Evolutionary conservation across 139 green algal species (phyloP), one percentile per base, ranked within the genome.

Genomic region (Chlorella sp.): DNA sequence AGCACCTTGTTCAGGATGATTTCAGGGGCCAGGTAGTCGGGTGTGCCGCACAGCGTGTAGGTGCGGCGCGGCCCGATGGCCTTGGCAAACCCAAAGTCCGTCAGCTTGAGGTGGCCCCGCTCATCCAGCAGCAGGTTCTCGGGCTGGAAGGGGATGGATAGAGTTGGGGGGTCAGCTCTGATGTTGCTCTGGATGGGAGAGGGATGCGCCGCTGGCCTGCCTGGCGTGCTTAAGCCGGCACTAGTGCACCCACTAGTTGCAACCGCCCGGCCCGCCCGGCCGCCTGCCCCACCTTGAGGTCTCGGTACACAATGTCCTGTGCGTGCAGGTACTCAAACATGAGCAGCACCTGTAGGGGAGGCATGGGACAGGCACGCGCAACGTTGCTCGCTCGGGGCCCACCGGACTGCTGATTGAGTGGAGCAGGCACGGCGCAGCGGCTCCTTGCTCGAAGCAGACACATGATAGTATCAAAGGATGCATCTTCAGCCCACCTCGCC

Each of bases 51-150:
- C 76, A 98, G 93, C 1, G 93, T 95, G 18, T 81, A 78, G 56
- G 73, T 78, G 44, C 83, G 83, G 21, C 39, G 38, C 18, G 74
- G 23, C n/a, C 64, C 80, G 6, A 90, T 80, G 25, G 84, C 83
- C 82, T 94, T 95, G 13, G 95, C 96, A 51, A 92, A 94, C 23
- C 97, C 96, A 90, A 99, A 99, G 89, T 99, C 97, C 21, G 96
- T 94, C 11, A 99, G 92, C 88, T 97, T 97, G 5, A 98, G 71
- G 87, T 98, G 93, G 4, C 96, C 95, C 5, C 90, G 51, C 0
- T 25, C 85, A 28, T 93, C 90, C 26, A 98, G 87, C 78, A 99
- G 85, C 87, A 99, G 72, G 89, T 98, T 98, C 86, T 98, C 96
- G 26, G 96, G 96, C 89, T 86, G 68, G 15, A 39, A 38, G 9